phyloP scores from a whole-genome alignment of 2,329 filamentous ascomycete species.

The Ustulina deusta region DNA sequence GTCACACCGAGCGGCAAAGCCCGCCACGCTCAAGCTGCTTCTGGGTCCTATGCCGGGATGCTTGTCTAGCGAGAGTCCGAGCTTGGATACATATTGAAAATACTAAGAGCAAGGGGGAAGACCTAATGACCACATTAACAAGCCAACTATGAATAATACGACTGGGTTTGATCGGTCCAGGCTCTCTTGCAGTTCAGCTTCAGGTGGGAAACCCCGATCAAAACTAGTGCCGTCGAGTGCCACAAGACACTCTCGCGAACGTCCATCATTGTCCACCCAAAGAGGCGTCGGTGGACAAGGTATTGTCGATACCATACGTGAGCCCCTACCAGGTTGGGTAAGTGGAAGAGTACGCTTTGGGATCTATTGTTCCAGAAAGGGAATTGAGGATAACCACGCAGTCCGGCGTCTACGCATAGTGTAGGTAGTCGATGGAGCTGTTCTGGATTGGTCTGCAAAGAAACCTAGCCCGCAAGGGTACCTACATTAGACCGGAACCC shows the following conservation, averaged over 20 bases:
- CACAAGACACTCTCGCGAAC: constrained; percentile 22
- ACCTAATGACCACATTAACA: constrained; percentile 10
- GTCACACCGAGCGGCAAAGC: constrained; percentile 5
- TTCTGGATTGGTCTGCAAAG: constrained; percentile 23
- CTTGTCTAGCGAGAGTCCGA: constrained; percentile 4
- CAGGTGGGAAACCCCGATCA: constrained; percentile 11
- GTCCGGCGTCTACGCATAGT: background rate
- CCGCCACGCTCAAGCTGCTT: constrained; percentile 7
- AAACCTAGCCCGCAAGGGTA: constrained; percentile 25
- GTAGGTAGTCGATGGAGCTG: constrained; percentile 13
- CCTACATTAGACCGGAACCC: constrained; percentile 10
- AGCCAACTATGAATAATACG: constrained; percentile 23
- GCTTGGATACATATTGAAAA: constrained; percentile 16
- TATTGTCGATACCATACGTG: background rate
- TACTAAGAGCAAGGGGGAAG: constrained; percentile 21
- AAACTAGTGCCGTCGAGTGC: background rate
- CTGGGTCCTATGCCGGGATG: constrained; percentile 22
- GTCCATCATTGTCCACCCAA: constrained; percentile 16
- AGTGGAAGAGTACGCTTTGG: constrained; percentile 13
- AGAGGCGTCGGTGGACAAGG: constrained; percentile 6
- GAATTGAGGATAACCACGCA: constrained; percentile 3
- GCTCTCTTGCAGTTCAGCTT: constrained; percentile 36
- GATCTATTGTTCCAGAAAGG: constrained; percentile 22
- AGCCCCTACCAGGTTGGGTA: constrained; percentile 8
- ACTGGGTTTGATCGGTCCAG: constrained; percentile 29